A percentile compares a stretch with the other conserved stretches of the same genome.
Evolutionary conservation across 345 rosid genomes (phyloP).

Genomic region (Populus deltoides): DNA sequence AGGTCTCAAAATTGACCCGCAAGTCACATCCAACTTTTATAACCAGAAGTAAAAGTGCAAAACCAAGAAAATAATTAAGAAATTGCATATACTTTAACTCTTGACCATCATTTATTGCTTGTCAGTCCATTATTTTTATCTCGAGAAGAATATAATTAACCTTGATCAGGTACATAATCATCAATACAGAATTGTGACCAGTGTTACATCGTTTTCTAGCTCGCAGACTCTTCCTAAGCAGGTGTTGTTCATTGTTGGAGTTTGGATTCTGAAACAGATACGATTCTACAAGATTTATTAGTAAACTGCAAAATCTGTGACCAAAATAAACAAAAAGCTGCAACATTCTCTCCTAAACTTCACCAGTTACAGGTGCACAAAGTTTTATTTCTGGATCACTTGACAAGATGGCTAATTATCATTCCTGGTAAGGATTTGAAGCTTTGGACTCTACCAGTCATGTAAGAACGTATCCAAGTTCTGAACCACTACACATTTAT

Average conservation of each 20-base stretch:
- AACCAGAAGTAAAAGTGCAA: background rate
- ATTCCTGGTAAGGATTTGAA: background rate
- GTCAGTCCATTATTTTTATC: background rate
- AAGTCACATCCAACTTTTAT: too few species aligned
- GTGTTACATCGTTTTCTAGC: background rate
- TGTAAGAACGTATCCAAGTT: background rate
- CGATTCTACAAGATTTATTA: background rate
- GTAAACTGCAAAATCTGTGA: too few species aligned
- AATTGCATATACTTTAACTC: background rate
- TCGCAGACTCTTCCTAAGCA: background rate
- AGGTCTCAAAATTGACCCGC: too few species aligned
- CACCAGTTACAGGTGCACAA: background rate
- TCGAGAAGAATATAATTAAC: background rate
- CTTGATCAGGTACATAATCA: background rate
- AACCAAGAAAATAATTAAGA: background rate
- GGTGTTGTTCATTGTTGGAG: background rate
- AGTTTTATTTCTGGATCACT: background rate
- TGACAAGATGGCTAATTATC: background rate
- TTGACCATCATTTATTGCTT: background rate
- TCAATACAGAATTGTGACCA: background rate
- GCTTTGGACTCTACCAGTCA: background rate
- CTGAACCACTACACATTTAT: slow-evolving; percentile 13
- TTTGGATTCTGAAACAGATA: background rate
- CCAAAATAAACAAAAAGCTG: background rate
- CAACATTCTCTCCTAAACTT: background rate